Evolutionary conservation across 257 asterid genomes (phyloP).

Genomic region (Capsicum rhomboideum): DNA sequence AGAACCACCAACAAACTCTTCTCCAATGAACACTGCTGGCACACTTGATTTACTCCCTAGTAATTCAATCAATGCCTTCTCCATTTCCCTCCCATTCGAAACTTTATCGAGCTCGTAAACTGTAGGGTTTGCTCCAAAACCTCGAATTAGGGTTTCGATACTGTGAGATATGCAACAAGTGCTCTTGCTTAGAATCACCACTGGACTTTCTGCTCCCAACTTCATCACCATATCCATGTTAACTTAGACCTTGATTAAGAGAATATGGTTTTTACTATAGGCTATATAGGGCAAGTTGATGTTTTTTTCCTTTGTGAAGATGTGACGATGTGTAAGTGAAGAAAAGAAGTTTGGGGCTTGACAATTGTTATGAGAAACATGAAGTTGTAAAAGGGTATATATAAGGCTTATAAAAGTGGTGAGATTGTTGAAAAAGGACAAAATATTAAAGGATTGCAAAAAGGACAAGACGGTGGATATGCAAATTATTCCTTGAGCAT

Average conservation of each 20-base stretch:
- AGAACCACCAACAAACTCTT: background rate
- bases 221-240: background rate
- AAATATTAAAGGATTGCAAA: background rate
- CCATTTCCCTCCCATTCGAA: background rate
- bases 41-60: background rate
- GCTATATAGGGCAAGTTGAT: background rate
- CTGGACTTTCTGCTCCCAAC: background rate
- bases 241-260: background rate
- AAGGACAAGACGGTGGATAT: background rate
- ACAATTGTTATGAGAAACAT: background rate
- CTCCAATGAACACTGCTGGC: background rate
- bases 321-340: background rate
- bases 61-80: constrained; percentile 1
- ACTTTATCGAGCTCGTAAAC: background rate
- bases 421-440: background rate
- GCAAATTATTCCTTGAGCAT: background rate
- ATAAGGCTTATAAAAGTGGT: background rate
- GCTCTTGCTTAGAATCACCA: background rate
- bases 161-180: background rate
- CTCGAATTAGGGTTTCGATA: background rate
- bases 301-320: background rate
- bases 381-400: background rate
- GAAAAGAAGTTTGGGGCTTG: background rate
- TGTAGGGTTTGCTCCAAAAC: background rate
- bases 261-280: background rate